Evolutionary conservation across 1,284 basidiomycete genomes (phyloP).

Genomic region (Malassezia obtusa): DNA sequence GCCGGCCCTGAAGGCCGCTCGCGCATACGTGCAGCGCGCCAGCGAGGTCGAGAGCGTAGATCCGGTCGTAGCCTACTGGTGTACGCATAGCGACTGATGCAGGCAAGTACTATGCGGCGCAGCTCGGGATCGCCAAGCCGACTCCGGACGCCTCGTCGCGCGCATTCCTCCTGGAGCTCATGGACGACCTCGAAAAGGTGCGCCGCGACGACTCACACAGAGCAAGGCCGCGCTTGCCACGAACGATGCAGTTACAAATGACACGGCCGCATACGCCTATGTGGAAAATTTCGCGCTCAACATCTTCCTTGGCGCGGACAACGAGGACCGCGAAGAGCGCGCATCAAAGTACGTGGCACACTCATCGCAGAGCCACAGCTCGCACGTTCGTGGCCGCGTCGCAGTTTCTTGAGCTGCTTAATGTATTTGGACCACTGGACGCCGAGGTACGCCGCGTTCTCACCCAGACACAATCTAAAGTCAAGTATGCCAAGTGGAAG

Average conservation of each 20-base stretch:
- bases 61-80: constrained; percentile 86
- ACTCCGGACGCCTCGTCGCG: constrained; percentile 58
- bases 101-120: constrained; percentile 71
- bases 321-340: constrained; percentile 69
- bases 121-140: constrained; percentile 67
- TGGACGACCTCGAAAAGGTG: constrained; percentile 66
- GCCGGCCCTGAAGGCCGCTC: constrained; percentile 51
- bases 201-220: constrained; percentile 38
- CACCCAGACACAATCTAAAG: constrained; percentile 62
- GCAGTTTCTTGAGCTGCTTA: constrained; percentile 73
- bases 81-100: constrained; percentile 43
- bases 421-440: constrained; percentile 57
- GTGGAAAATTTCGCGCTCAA: constrained; percentile 87
- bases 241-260: constrained; percentile 72
- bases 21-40: constrained; percentile 77
- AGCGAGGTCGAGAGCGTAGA: constrained; percentile 72
- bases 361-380: constrained; percentile 56
- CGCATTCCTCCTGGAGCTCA: constrained; percentile 62
- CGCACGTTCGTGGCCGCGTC: constrained; percentile 78
- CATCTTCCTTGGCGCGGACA: constrained; percentile 79
- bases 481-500: constrained; percentile 84
- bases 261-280: constrained; percentile 71
- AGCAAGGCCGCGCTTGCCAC: constrained; percentile 72
- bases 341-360: constrained; percentile 58
- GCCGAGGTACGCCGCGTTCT: constrained; percentile 35